phyloP scores from a whole-genome alignment of 257 asterid species.

The Solanum virginianum region DNA sequence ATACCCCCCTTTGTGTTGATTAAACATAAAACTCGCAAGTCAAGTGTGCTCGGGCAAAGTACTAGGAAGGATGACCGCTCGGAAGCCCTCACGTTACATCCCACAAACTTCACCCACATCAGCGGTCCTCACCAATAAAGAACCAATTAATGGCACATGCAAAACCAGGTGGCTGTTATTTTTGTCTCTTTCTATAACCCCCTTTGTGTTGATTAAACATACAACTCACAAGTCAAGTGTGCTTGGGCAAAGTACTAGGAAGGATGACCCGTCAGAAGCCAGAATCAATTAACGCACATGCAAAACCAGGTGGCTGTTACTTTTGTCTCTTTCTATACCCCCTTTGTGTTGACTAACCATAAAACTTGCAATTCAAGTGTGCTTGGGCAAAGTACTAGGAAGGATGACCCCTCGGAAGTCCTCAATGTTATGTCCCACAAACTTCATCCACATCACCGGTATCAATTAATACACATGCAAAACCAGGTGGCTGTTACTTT shows the following conservation, averaged over 20 bases:
- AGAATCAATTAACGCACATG: not conserved
- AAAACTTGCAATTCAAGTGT: not conserved
- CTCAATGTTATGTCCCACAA: not conserved
- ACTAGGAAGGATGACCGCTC: no score
- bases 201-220: not conserved
- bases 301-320: not conserved
- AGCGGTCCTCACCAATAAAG: not conserved
- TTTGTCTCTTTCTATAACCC: not conserved
- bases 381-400: not conserved
- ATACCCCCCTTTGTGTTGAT: no score
- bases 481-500: no score
- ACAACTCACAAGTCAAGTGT: not conserved
- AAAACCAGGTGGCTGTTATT: not conserved
- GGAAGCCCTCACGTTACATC: no score
- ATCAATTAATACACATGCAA: no score
- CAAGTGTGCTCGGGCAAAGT: no score
- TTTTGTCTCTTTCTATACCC: not conserved
- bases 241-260: not conserved
- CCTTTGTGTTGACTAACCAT: not conserved
- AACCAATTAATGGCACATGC: not conserved
- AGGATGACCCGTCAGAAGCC: not conserved
- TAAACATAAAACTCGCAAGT: no score
- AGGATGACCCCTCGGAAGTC: not conserved
- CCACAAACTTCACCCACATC: no score
- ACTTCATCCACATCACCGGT: not conserved